Base-by-base conservation (phyloP, 768 basidiomycete genomes). In the Hypsizygus marmoreus region DNA sequence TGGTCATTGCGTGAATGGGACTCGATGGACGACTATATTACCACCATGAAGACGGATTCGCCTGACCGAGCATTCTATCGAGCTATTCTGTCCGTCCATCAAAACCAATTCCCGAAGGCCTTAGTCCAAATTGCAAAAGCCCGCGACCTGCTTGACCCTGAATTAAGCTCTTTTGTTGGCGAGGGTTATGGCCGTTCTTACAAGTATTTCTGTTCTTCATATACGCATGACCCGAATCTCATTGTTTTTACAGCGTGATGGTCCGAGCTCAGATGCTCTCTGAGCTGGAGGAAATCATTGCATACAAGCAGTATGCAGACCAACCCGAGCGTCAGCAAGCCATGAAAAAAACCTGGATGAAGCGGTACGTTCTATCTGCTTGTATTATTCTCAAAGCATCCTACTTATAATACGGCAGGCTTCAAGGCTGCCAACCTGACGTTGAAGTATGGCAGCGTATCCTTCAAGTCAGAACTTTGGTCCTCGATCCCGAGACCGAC, bases 371-470 rank as follows among this genome's bases (percentile, higher is more conserved):
- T 28, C 12, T 44, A 25, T n/a, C 12, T n/a, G n/a, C 0, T 20
- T 24, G n/a, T 14, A 4, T 5, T 22, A 37, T 16, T 19, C 22
- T 33, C 1, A 17, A 30, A 22, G 1, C 33, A 14, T 12, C 30
- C 23, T 38, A 34, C 32, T 46, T 25, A 43, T 33, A 34, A 10
- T 35, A 4, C 34, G 4, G 31, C 50, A 95, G 95, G 48, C 68
- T 99, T 30, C 87, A 91, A 71, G 97, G 94, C 1, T 97, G 95
- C 67, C 94, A 98, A 61, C 91, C 92, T 17, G 97, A 98, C 58
- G 95, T 98, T 25, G 97, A 99, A 67, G 93, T 97, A 4, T 99
- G 97, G 97, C 97, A 98, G 64, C 84, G 95, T 14, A 91, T 98
- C 43, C 73, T 99, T 7, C 95, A 97, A 73, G 93, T 99, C 38